phyloP scores from a whole-genome alignment of 352 stramenopile genomes.

The Phytopythium oedochilum region DNA sequence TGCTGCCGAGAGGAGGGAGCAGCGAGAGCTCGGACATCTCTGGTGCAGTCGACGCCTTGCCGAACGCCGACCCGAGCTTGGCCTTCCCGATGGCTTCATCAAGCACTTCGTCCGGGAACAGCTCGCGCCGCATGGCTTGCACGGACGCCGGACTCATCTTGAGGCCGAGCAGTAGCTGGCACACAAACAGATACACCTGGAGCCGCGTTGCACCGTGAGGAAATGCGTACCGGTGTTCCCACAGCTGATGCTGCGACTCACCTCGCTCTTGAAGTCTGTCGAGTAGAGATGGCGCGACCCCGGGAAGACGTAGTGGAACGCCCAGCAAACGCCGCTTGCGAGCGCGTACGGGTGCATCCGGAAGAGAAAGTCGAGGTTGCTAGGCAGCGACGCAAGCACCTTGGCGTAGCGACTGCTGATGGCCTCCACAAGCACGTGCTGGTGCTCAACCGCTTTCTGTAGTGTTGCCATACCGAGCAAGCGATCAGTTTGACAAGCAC shows the following conservation, averaged over 20 bases:
- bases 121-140: constrained; percentile 60
- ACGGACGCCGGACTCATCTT: constrained; percentile 62
- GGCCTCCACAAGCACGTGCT: constrained; percentile 58
- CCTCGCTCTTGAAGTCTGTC: constrained; percentile 72
- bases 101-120: constrained; percentile 72
- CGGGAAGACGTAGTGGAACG: constrained; percentile 86
- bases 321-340: constrained; percentile 72
- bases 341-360: constrained; percentile 86
- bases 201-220: background rate
- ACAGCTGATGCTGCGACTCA: background rate
- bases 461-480: background rate
- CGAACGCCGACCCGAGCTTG: constrained; percentile 14
- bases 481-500: background rate
- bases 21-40: constrained; percentile 1
- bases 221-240: no score
- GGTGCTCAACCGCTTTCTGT: constrained; percentile 49
- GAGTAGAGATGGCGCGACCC: constrained; percentile 85
- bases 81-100: constrained; percentile 40
- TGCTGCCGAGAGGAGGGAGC: constrained; percentile 1
- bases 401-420: constrained; percentile 80
- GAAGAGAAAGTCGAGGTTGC: constrained; percentile 85
- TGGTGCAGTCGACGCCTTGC: background rate
- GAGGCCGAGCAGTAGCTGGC: constrained; percentile 63
- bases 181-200: constrained; percentile 65
- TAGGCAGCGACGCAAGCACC: constrained; percentile 62